Conservation (phyloP, 805 yeast genomes). For the Candida morakotiae region DNA sequence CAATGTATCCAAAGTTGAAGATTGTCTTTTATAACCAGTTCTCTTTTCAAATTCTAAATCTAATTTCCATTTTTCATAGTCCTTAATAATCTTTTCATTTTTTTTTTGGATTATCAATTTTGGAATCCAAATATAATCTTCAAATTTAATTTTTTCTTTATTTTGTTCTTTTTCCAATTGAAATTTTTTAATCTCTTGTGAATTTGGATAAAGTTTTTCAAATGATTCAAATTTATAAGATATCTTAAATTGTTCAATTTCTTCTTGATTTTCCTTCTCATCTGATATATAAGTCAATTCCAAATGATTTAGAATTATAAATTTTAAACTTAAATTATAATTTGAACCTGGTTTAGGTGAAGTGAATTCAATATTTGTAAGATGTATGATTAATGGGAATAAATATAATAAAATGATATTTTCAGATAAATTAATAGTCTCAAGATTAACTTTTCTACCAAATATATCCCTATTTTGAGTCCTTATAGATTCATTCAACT, state of each 20-base stretch:
- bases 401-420: constrained; percentile 29
- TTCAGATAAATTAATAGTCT: constrained; percentile 14
- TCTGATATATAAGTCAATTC: not conserved
- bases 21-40: too few relatives aligned
- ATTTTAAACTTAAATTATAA: constrained; percentile 2
- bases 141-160: too few relatives aligned
- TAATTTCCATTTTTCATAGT: too few relatives aligned
- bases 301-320: not conserved
- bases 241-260: constrained; percentile 16
- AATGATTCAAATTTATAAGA: constrained; percentile 12
- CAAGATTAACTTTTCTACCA: constrained; percentile 4
- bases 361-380: too few relatives aligned
- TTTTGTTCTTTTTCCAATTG: too few relatives aligned
- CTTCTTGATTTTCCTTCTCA: constrained; percentile 10
- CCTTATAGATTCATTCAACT: constrained; percentile 3
- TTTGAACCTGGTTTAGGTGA: too few relatives aligned
- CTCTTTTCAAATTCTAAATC: too few relatives aligned
- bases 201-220: constrained; percentile 3
- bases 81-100: too few relatives aligned
- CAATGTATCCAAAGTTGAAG: too few relatives aligned
- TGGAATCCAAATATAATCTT: constrained; percentile 22
- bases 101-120: too few relatives aligned
- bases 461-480: constrained; percentile 6
- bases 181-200: constrained; percentile 1
- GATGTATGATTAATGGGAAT: constrained; percentile 31